Evolutionary conservation across 2,329 filamentous ascomycete species (phyloP).

Genomic region (Cercospora sesami): DNA sequence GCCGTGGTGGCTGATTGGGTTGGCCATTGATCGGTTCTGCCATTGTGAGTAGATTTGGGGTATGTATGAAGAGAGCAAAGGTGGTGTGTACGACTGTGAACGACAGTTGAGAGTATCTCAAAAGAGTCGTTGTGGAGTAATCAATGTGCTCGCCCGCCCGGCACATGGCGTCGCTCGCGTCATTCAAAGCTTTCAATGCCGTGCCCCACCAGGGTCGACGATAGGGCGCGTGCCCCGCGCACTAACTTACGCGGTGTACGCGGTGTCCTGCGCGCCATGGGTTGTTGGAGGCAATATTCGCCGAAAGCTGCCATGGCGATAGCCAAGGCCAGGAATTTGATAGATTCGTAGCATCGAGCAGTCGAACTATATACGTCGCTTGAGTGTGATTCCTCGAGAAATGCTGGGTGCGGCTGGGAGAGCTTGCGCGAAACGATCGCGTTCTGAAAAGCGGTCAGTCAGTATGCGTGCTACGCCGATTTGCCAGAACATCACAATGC

Average conservation of each 20-base stretch:
- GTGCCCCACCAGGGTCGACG: background rate
- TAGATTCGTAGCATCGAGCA: background rate
- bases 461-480: background rate
- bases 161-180: background rate
- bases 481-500: background rate
- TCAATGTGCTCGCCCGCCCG: background rate
- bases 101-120: background rate
- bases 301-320: background rate
- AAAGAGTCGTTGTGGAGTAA: background rate
- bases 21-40: slow-evolving; percentile 23
- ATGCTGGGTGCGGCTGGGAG: slow-evolving; percentile 47
- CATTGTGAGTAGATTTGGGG: slow-evolving; percentile 4
- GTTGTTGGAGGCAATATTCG: background rate
- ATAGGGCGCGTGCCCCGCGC: background rate
- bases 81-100: background rate
- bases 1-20: slow-evolving; percentile 24
- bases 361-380: slow-evolving; percentile 37
- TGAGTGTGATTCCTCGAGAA: slow-evolving; percentile 46
- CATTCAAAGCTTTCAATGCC: background rate
- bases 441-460: slow-evolving; percentile 41
- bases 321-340: background rate
- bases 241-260: too few relatives aligned
- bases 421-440: slow-evolving; percentile 48
- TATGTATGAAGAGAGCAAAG: background rate
- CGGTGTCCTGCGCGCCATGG: background rate